A percentile compares a stretch with the other conserved stretches of the same genome.
Conservation (phyloP, 73 alveolate genomes). For the Tetrahymena borealis region DNA sequence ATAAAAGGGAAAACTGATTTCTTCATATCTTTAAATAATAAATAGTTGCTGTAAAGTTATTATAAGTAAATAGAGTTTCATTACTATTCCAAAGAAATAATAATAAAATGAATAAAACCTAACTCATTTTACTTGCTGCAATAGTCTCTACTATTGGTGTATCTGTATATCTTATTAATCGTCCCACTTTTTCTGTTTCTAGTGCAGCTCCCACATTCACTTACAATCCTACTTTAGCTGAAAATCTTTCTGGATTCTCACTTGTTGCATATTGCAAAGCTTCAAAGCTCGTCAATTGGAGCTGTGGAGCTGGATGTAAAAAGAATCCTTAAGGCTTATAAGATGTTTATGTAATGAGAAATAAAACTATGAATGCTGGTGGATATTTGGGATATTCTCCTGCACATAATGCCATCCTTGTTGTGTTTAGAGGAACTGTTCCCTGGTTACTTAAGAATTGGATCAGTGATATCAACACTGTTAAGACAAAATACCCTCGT, state of each 20-base stretch:
- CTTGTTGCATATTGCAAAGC: constrained; percentile 24
- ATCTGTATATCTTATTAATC: background rate
- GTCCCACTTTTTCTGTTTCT: background rate
- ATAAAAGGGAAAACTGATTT: background rate
- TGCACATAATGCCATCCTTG: constrained; percentile 3
- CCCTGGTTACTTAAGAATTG: constrained; percentile 43
- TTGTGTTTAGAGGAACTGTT: constrained; percentile 46
- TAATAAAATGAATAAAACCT: background rate
- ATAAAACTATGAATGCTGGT: constrained; percentile 5
- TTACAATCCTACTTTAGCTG: background rate
- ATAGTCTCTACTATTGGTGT: background rate
- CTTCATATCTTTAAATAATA: background rate
- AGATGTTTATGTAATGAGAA: constrained; percentile 17
- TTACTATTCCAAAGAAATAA: background rate
- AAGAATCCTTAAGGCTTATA: constrained; percentile 11
- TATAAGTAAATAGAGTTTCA: background rate
- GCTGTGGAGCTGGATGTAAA: constrained; percentile 13
- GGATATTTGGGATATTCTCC: constrained; percentile 36
- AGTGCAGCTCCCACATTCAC: background rate
- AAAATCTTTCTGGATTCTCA: background rate
- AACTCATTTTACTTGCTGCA: background rate
- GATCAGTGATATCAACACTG: constrained; percentile 21
- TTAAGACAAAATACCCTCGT: constrained; percentile 14
- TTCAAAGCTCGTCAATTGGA: constrained; percentile 10
- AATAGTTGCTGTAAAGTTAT: background rate